Evolutionary conservation across 352 stramenopile genomes (phyloP).

Genomic region (Phytophthora meadii): DNA sequence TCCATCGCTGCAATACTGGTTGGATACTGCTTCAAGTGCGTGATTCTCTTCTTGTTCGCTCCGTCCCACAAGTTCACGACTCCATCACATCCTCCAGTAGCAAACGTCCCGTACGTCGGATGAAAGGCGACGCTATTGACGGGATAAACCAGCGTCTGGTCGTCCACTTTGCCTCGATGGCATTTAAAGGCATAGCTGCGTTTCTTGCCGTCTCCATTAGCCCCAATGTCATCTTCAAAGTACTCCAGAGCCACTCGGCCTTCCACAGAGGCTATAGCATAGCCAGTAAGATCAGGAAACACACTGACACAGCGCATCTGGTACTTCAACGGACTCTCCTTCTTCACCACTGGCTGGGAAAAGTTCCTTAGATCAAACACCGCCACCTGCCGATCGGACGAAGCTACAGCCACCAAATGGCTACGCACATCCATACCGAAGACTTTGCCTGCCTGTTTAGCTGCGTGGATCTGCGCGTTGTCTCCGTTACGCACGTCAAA

Average conservation of each 20-base stretch:
- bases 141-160: conserved; percentile 91
- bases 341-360: conserved; percentile 58
- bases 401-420: conserved; percentile 68
- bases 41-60: conserved; percentile 95
- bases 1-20: conserved; percentile 93
- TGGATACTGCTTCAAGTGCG: conserved; percentile 82
- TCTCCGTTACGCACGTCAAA: conserved; percentile 72
- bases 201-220: conserved; percentile 41
- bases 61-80: conserved; percentile 95
- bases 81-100: conserved; percentile 95
- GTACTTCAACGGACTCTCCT: conserved; percentile 89
- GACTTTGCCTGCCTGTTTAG: conserved; percentile 59
- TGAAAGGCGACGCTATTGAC: conserved; percentile 98
- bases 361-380: conserved; percentile 90
- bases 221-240: conserved; percentile 61
- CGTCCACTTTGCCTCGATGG: conserved; percentile 91
- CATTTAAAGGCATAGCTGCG: conserved; percentile 98
- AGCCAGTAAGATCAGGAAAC: conserved; percentile 79
- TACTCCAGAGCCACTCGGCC: conserved; percentile 97
- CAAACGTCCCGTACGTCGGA: conserved; percentile 94
- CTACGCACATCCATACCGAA: conserved; percentile 70
- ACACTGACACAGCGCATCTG: conserved; percentile 91
- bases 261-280: conserved; percentile 95
- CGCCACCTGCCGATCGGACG: conserved; percentile 59
- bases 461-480: conserved; percentile 57